A percentile compares a stretch with the other conserved stretches of the same genome.
These are phyloP conservation scores for Trichoderma breve DNA, from an alignment of 2,329 filamentous ascomycete genomes.

Conservation along the genomic window DNA sequence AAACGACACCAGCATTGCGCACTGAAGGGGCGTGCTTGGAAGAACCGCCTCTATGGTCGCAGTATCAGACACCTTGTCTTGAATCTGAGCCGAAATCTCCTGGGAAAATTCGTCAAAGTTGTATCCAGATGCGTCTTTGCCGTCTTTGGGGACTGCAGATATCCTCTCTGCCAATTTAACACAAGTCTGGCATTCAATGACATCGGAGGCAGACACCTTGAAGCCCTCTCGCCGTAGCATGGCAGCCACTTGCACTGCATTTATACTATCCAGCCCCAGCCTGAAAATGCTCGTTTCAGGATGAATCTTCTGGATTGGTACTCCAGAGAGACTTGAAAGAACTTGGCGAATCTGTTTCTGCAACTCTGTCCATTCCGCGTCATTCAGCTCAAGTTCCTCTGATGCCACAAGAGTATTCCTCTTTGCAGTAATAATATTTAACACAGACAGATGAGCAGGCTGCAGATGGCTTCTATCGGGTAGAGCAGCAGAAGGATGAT, in stretches of 20 bases:
- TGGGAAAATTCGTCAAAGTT: slow-evolving; percentile 42
- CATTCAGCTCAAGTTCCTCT: neutral
- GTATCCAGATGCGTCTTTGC: slow-evolving; percentile 26
- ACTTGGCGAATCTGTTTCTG: slow-evolving; percentile 55
- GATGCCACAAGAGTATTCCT: slow-evolving; percentile 24
- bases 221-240: slow-evolving; percentile 60
- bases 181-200: slow-evolving; percentile 62
- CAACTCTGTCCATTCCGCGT: slow-evolving; percentile 46
- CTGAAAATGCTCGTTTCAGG: slow-evolving; percentile 74
- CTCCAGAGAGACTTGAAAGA: slow-evolving; percentile 57
- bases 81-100: slow-evolving; percentile 32
- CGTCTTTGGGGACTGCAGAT: slow-evolving; percentile 19
- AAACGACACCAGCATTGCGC: slow-evolving; percentile 76
- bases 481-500: slow-evolving; percentile 29
- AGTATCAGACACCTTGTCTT: slow-evolving; percentile 22
- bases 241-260: slow-evolving; percentile 73
- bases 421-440: slow-evolving; percentile 27
- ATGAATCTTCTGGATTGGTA: slow-evolving; percentile 49
- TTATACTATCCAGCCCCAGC: slow-evolving; percentile 90
- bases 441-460: slow-evolving; percentile 12
- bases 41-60: slow-evolving; percentile 55
- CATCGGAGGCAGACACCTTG: slow-evolving; percentile 64
- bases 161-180: slow-evolving; percentile 38
- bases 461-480: slow-evolving; percentile 27
- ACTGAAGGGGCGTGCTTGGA: slow-evolving; percentile 78